A percentile compares a stretch with the other conserved stretches of the same genome.
Evolutionary conservation across 83 land plant genomes (phyloP).

Genomic region (Thuja plicata): DNA sequence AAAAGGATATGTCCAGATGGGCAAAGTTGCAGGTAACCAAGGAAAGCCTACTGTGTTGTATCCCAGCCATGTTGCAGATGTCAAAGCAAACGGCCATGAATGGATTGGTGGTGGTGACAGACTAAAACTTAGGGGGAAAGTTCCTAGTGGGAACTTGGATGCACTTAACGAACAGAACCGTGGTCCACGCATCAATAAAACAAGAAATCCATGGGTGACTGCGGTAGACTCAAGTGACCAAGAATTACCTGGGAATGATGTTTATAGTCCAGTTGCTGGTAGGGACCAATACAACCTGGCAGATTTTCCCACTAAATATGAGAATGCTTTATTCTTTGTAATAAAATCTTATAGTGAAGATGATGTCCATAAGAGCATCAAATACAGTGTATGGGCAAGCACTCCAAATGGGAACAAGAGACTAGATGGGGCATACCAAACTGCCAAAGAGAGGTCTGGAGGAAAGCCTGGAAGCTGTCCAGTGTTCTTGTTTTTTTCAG

Average conservation of each 20-base stretch:
- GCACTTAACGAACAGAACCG: slow-evolving; percentile 30
- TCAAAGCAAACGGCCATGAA: slow-evolving; percentile 22
- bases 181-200: slow-evolving; percentile 30
- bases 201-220: slow-evolving; percentile 11
- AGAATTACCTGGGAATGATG: background rate
- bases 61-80: slow-evolving; percentile 17
- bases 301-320: slow-evolving; percentile 59
- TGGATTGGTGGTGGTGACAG: slow-evolving; percentile 25
- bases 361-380: slow-evolving; percentile 79
- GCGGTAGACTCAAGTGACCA: slow-evolving; percentile 8
- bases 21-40: slow-evolving; percentile 23
- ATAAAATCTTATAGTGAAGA: slow-evolving; percentile 92
- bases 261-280: slow-evolving; percentile 11
- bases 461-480: slow-evolving; percentile 51
- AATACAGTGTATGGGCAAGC: slow-evolving; percentile 85
- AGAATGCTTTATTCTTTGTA: slow-evolving; percentile 67
- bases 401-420: slow-evolving; percentile 80
- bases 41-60: slow-evolving; percentile 26
- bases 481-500: slow-evolving; percentile 71
- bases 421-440: slow-evolving; percentile 65
- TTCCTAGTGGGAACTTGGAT: slow-evolving; percentile 20
- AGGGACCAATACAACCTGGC: slow-evolving; percentile 60
- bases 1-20: slow-evolving; percentile 19
- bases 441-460: slow-evolving; percentile 38
- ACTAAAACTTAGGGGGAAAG: slow-evolving; percentile 29